phyloP scores from a whole-genome alignment of 2,329 filamentous ascomycete species.

The Cladosporium sp. region DNA sequence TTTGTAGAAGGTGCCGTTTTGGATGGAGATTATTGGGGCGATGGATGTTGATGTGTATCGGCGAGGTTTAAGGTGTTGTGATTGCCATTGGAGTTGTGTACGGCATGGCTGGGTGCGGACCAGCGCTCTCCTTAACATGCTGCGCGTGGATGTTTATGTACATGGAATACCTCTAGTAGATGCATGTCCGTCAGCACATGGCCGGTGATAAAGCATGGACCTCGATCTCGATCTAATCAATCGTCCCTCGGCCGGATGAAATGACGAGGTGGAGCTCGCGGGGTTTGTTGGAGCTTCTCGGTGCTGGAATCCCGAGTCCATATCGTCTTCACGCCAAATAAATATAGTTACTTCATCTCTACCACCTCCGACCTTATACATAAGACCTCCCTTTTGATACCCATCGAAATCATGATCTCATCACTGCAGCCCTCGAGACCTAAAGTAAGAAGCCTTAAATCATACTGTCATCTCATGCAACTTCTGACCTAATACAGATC shows the following conservation, averaged over 20 bases:
- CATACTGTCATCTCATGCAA: too few species aligned
- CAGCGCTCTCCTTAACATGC: slow-evolving; percentile 18
- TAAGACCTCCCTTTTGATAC: neutral
- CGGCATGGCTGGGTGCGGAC: neutral
- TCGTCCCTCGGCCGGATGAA: slow-evolving; percentile 4
- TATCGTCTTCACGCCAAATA: neutral
- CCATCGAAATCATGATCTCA: slow-evolving; percentile 33
- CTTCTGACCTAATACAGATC: slow-evolving; percentile 15
- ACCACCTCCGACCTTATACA: neutral
- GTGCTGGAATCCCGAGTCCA: too few species aligned
- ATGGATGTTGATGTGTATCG: slow-evolving; percentile 11
- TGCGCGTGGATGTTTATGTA: neutral
- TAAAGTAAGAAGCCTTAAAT: slow-evolving; percentile 33
- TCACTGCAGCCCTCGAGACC: slow-evolving; percentile 44
- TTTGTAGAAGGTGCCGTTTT: slow-evolving; percentile 81
- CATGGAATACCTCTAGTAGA: neutral
- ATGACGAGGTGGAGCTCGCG: neutral
- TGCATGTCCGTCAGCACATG: neutral
- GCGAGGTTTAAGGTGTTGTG: neutral
- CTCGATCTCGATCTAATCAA: neutral
- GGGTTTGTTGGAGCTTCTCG: slow-evolving; percentile 12
- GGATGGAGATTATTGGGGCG: slow-evolving; percentile 59
- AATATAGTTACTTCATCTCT: neutral
- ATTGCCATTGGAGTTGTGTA: neutral
- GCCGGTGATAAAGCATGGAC: neutral